These are phyloP conservation scores for Phytophthora brassicae DNA, from an alignment of 352 stramenopile species.

Conservation along the genomic window DNA sequence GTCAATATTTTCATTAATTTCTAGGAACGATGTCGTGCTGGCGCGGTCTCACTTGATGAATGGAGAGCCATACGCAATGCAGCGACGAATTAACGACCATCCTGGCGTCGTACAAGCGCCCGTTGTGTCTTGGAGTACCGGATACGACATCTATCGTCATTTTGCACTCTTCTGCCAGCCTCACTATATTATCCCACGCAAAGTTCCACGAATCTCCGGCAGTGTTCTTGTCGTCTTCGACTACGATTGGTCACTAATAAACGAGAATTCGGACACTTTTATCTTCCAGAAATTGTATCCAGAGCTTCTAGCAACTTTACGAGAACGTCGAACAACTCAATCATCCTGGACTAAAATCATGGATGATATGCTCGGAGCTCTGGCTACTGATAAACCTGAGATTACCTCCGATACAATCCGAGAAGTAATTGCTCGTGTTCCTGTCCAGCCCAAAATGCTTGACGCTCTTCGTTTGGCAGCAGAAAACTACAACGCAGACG, in stretches of 20 bases:
- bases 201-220: slow-evolving; percentile 5
- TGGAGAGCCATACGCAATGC: slow-evolving; percentile 37
- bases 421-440: slow-evolving; percentile 47
- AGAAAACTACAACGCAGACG: slow-evolving; percentile 36
- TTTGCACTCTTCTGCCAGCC: slow-evolving; percentile 35
- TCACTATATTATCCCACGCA: slow-evolving; percentile 11
- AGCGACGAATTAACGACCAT: slow-evolving; percentile 38
- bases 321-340: slow-evolving; percentile 20
- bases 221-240: slow-evolving; percentile 73
- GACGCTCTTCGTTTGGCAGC: slow-evolving; percentile 58
- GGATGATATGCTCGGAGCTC: slow-evolving; percentile 57
- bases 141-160: slow-evolving; percentile 46
- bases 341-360: slow-evolving; percentile 68
- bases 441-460: slow-evolving; percentile 67
- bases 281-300: slow-evolving; percentile 72
- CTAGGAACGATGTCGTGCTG: slow-evolving; percentile 55
- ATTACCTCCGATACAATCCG: slow-evolving; percentile 41
- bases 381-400: slow-evolving; percentile 42
- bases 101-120: slow-evolving; percentile 33
- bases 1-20: neutral
- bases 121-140: slow-evolving; percentile 53
- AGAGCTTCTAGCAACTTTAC: slow-evolving; percentile 47
- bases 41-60: slow-evolving; percentile 37
- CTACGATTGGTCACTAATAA: slow-evolving; percentile 85
- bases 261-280: slow-evolving; percentile 83